These are phyloP conservation scores for Schwanniomyces pseudopolymorphus DNA, from an alignment of 805 yeast genomes.

Conservation along the genomic window DNA sequence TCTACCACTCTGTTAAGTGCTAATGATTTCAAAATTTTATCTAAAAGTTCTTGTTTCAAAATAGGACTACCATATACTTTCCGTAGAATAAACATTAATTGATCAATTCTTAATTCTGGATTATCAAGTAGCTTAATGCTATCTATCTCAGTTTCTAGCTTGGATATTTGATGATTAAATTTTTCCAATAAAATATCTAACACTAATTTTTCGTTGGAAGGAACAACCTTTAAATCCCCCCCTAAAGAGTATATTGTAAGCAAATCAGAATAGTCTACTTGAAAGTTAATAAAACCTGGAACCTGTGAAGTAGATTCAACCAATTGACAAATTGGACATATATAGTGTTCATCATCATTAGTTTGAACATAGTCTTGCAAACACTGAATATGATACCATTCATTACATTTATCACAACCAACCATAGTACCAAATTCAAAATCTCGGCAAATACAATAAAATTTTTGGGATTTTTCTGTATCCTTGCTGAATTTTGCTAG, in stretches of 20 bases:
- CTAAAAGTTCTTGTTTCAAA: slow-evolving; percentile 20
- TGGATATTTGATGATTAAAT: neutral
- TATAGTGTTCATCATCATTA: slow-evolving; percentile 21
- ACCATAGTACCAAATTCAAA: slow-evolving; percentile 63
- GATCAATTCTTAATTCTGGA: slow-evolving; percentile 17
- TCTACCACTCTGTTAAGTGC: slow-evolving; percentile 3
- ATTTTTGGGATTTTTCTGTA: slow-evolving; percentile 11
- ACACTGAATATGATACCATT: slow-evolving; percentile 70
- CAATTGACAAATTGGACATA: slow-evolving; percentile 32
- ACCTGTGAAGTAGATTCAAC: slow-evolving; percentile 12
- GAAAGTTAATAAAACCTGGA: slow-evolving; percentile 15
- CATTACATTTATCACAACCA: slow-evolving; percentile 67
- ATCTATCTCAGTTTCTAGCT: slow-evolving; percentile 8
- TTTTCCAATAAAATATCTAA: slow-evolving; percentile 16
- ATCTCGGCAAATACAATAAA: slow-evolving; percentile 64
- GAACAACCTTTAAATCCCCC: slow-evolving; percentile 14
- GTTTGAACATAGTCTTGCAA: slow-evolving; percentile 29
- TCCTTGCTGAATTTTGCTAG: slow-evolving; percentile 8
- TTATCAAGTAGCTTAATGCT: slow-evolving; percentile 10
- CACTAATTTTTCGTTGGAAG: slow-evolving; percentile 19
- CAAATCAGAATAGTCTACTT: slow-evolving; percentile 14
- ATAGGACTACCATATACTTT: slow-evolving; percentile 33
- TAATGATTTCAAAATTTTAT: slow-evolving; percentile 15
- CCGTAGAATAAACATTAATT: slow-evolving; percentile 22
- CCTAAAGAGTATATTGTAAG: slow-evolving; percentile 11